Evolutionary conservation across 2,329 filamentous ascomycete species (phyloP).

Genomic region (Incumbomyces delicatus): DNA sequence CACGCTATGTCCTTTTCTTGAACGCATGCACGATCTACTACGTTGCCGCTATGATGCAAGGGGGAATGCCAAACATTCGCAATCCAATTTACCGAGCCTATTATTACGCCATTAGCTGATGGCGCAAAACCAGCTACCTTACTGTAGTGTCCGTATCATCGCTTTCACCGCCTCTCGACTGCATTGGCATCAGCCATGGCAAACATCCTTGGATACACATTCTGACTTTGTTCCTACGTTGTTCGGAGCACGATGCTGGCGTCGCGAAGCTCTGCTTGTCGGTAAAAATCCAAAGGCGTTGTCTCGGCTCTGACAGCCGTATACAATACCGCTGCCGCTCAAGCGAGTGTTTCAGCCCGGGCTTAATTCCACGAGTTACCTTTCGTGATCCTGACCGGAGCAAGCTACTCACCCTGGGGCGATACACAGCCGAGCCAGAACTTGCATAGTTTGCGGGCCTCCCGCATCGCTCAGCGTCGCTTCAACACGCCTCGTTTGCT

Average conservation of each 20-base stretch:
- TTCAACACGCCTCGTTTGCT: no score
- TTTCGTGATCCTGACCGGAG: neutral
- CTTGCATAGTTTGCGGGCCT: no score
- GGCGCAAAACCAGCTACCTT: neutral
- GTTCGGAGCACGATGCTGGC: no score
- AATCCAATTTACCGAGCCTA: neutral
- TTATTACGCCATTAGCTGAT: constrained; percentile 7
- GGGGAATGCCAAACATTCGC: neutral
- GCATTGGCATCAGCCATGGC: no score
- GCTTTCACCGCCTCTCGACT: neutral
- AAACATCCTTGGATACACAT: no score
- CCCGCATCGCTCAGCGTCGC: no score
- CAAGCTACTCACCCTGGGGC: no score
- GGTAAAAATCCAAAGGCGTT: no score
- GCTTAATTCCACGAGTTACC: neutral
- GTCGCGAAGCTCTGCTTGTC: neutral
- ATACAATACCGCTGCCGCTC: neutral
- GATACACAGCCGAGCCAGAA: neutral
- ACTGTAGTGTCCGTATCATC: neutral
- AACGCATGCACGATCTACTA: neutral
- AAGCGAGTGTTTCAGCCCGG: constrained; percentile 3
- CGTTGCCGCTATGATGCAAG: neutral
- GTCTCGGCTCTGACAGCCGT: neutral
- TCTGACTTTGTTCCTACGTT: no score
- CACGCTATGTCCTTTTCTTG: neutral